A percentile compares a stretch with the other conserved stretches of the same genome.
phyloP scores from a whole-genome alignment of 345 rosid species.

The Citrus hindsii region DNA sequence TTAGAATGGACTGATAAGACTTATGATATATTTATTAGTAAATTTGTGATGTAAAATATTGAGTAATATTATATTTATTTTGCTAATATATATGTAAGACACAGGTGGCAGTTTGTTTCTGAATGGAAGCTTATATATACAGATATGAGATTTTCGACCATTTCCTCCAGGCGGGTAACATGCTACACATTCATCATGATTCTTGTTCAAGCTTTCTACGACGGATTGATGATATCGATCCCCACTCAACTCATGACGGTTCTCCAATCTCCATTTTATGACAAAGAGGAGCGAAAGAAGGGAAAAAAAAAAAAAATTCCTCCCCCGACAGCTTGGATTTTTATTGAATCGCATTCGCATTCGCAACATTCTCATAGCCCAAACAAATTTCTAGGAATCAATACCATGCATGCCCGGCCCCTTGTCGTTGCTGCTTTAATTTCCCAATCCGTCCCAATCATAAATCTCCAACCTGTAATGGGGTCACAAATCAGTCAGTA shows the following conservation, averaged over 20 bases:
- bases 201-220: background rate
- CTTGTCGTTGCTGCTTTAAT: background rate
- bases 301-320: background rate
- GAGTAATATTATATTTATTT: too few relatives aligned
- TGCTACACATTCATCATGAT: background rate
- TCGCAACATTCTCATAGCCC: background rate
- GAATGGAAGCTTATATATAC: too few relatives aligned
- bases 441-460: too few relatives aligned
- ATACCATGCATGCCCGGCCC: background rate
- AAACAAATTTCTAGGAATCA: background rate
- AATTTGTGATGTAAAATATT: too few relatives aligned
- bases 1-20: too few relatives aligned
- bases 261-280: background rate
- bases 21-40: too few relatives aligned
- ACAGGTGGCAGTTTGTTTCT: background rate
- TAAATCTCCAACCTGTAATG: background rate
- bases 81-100: background rate
- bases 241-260: background rate
- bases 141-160: background rate
- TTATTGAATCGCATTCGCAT: background rate
- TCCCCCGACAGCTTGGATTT: conserved; percentile 28
- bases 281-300: background rate
- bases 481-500: background rate
- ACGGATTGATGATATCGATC: background rate
- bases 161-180: background rate